These are phyloP conservation scores for Linum usitatissimum DNA, from an alignment of 345 rosid species.

Conservation along the genomic window DNA sequence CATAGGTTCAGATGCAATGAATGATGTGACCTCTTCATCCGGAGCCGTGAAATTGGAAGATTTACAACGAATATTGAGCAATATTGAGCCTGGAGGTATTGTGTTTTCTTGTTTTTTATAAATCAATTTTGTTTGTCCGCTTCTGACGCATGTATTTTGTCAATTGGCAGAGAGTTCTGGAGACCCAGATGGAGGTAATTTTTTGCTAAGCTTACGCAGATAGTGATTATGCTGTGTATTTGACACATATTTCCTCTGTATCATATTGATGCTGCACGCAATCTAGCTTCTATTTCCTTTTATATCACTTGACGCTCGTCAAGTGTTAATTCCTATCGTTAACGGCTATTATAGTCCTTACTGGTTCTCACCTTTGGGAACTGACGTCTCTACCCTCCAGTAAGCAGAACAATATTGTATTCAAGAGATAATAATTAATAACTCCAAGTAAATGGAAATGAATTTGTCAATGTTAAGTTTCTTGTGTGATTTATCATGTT, in stretches of 20 bases:
- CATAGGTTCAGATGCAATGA: conserved; percentile 50
- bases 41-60: conserved; percentile 88
- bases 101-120: background rate
- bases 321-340: no score
- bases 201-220: background rate
- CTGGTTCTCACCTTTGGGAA: no score
- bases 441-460: no score
- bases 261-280: background rate
- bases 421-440: no score
- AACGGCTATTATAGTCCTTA: no score
- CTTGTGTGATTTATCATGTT: no score
- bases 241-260: background rate
- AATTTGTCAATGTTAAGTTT: no score
- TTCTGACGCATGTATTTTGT: conserved; percentile 21
- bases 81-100: conserved; percentile 60
- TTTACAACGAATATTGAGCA: conserved; percentile 83
- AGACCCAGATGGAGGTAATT: conserved; percentile 73
- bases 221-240: background rate
- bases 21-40: conserved; percentile 64
- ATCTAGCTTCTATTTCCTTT: background rate
- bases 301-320: background rate
- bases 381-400: no score
- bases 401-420: no score
- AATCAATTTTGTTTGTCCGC: background rate
- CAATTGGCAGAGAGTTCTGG: conserved; percentile 39